Evolutionary conservation across 2,329 filamentous ascomycete species (phyloP).

Genomic region (Fusarium anguioides): DNA sequence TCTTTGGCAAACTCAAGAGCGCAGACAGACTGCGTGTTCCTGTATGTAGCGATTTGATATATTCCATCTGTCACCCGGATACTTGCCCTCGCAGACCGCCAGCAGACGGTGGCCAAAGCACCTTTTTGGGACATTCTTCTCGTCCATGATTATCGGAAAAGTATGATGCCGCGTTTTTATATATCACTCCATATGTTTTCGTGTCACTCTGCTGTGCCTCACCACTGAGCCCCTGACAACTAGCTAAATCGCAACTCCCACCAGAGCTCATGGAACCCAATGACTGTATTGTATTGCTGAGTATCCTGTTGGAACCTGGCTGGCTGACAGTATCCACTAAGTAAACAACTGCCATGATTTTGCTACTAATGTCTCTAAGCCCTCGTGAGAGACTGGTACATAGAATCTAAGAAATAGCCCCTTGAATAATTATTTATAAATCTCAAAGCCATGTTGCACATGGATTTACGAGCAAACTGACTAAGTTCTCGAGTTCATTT

Average conservation of each 20-base stretch:
- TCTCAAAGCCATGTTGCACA: neutral
- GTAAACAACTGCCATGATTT: no score
- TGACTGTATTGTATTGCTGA: neutral
- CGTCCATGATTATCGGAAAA: neutral
- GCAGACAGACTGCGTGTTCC: constrained; percentile 32
- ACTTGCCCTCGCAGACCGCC: neutral
- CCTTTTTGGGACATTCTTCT: neutral
- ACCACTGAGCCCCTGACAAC: neutral
- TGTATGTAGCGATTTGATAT: constrained; percentile 43
- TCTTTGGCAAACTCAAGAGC: constrained; percentile 11
- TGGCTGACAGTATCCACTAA: no score
- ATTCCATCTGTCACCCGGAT: constrained; percentile 14
- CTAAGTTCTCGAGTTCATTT: neutral
- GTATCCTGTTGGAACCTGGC: no score
- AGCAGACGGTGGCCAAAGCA: neutral
- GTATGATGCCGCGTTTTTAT: neutral
- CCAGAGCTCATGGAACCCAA: neutral
- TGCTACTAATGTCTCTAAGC: no score
- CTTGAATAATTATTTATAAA: neutral
- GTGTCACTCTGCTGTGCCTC: neutral
- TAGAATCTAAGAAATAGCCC: no score
- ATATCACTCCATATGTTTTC: neutral
- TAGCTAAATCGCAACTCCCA: neutral
- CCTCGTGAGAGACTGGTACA: no score
- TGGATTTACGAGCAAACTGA: neutral